Evolutionary conservation across 352 stramenopile genomes (phyloP).

Genomic region (Phytophthora fragariae): DNA sequence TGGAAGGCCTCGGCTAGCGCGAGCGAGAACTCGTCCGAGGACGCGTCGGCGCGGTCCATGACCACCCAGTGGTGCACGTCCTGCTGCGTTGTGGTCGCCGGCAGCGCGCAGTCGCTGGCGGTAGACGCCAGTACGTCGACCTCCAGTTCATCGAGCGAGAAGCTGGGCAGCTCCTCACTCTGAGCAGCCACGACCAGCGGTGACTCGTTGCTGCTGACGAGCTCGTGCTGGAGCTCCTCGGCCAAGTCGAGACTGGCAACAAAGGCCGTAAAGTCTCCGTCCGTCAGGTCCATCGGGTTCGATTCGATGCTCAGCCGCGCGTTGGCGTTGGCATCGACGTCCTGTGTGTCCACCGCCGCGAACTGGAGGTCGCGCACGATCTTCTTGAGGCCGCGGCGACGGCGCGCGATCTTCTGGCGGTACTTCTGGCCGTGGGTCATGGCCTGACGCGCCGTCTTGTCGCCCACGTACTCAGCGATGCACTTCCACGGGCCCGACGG

Average conservation of each 20-base stretch:
- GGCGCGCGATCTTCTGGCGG: slow-evolving; percentile 68
- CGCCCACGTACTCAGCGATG: slow-evolving; percentile 59
- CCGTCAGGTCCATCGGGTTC: slow-evolving; percentile 30
- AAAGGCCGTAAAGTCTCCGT: slow-evolving; percentile 39
- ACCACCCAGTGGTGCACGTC: slow-evolving; percentile 41
- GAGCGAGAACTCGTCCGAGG: slow-evolving; percentile 34
- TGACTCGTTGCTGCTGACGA: slow-evolving; percentile 19
- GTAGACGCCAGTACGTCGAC: not conserved
- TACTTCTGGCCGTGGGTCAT: slow-evolving; percentile 95
- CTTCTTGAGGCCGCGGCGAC: slow-evolving; percentile 50
- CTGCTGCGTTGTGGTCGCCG: slow-evolving; percentile 28
- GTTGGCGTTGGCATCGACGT: not conserved
- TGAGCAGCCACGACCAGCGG: slow-evolving; percentile 32
- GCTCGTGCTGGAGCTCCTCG: slow-evolving; percentile 27
- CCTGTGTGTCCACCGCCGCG: slow-evolving; percentile 14
- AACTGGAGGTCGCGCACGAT: slow-evolving; percentile 42
- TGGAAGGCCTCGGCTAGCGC: slow-evolving; percentile 27
- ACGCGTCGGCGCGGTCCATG: slow-evolving; percentile 38
- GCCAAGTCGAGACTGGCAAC: slow-evolving; percentile 36
- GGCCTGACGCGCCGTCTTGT: slow-evolving; percentile 88
- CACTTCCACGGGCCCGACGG: slow-evolving; percentile 55
- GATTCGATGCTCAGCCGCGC: slow-evolving; percentile 23
- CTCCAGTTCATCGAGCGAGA: slow-evolving; percentile 20
- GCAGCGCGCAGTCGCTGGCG: slow-evolving; percentile 11
- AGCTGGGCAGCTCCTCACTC: slow-evolving; percentile 12